Evolutionary conservation across 805 yeast species (phyloP).

Genomic region (Ogataea pini): DNA sequence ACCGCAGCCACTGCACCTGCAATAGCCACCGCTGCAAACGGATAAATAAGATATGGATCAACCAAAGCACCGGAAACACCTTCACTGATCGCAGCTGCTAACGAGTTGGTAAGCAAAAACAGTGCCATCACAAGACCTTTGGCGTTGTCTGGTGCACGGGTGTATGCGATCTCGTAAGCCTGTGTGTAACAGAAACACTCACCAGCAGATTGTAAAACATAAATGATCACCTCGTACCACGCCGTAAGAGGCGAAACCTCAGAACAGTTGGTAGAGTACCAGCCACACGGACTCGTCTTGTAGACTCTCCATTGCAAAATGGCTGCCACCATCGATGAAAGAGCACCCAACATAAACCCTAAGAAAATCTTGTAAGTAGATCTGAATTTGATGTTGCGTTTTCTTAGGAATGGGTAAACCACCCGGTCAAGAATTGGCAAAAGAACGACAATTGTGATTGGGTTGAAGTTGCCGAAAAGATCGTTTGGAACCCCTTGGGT

Average conservation of each 20-base stretch:
- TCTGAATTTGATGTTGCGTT: constrained; percentile 41
- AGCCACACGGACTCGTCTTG: constrained; percentile 52
- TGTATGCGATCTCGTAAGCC: constrained; percentile 54
- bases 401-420: constrained; percentile 50
- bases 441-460: constrained; percentile 51
- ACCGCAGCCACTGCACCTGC: constrained; percentile 40
- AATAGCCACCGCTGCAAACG: constrained; percentile 41
- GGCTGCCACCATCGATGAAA: constrained; percentile 52
- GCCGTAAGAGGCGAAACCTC: constrained; percentile 36
- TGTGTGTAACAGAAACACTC: constrained; percentile 54
- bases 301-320: constrained; percentile 50
- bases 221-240: constrained; percentile 35
- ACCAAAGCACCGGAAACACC: constrained; percentile 41
- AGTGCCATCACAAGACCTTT: constrained; percentile 53
- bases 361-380: constrained; percentile 47
- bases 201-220: constrained; percentile 47
- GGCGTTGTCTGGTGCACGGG: constrained; percentile 53
- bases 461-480: constrained; percentile 55
- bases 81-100: constrained; percentile 49
- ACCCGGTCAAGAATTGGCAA: constrained; percentile 51
- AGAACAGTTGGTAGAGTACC: constrained; percentile 41
- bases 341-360: constrained; percentile 49
- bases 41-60: constrained; percentile 46
- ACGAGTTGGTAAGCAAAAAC: constrained; percentile 41
- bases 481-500: constrained; percentile 57